Evolutionary conservation across 805 yeast genomes (phyloP).

Genomic region (Zygosaccharomyces rouxii): DNA sequence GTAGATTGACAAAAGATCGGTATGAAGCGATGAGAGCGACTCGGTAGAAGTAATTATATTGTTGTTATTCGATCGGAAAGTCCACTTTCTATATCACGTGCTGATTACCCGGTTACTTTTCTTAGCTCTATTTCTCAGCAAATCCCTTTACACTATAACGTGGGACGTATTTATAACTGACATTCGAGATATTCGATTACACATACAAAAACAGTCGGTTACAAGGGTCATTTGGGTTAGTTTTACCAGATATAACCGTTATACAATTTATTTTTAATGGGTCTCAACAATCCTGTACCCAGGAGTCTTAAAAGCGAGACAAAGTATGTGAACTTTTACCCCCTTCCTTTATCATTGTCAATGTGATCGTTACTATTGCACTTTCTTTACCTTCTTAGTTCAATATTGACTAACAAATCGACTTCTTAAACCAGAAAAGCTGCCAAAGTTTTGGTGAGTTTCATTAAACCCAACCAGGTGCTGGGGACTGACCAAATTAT

Average conservation of each 20-base stretch:
- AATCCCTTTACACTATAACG: too few relatives aligned
- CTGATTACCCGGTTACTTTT: too few relatives aligned
- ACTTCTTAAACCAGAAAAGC: conserved; percentile 58
- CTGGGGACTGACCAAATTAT: conserved; percentile 84
- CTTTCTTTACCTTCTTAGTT: background rate
- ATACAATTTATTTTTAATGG: conserved; percentile 42
- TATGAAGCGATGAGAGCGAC: too few relatives aligned
- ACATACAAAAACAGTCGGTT: too few relatives aligned
- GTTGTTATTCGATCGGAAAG: too few relatives aligned
- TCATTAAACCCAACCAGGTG: conserved; percentile 90
- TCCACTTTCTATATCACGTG: too few relatives aligned
- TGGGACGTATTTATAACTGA: too few relatives aligned
- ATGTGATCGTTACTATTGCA: background rate
- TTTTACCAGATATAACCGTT: background rate
- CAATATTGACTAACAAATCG: conserved; percentile 2
- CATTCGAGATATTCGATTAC: too few relatives aligned
- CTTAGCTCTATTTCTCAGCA: too few relatives aligned
- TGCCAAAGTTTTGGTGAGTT: conserved; percentile 83
- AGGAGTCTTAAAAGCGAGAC: conserved; percentile 82
- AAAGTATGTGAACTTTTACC: conserved; percentile 48
- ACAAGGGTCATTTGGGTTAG: too few relatives aligned
- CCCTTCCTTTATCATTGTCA: background rate
- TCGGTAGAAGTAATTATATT: too few relatives aligned
- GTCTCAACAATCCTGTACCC: conserved; percentile 92
- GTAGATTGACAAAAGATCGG: too few relatives aligned